Evolutionary conservation across 805 yeast species (phyloP), one percentile per base, ranked within the genome.

Genomic region (Teunomyces panamensis): DNA sequence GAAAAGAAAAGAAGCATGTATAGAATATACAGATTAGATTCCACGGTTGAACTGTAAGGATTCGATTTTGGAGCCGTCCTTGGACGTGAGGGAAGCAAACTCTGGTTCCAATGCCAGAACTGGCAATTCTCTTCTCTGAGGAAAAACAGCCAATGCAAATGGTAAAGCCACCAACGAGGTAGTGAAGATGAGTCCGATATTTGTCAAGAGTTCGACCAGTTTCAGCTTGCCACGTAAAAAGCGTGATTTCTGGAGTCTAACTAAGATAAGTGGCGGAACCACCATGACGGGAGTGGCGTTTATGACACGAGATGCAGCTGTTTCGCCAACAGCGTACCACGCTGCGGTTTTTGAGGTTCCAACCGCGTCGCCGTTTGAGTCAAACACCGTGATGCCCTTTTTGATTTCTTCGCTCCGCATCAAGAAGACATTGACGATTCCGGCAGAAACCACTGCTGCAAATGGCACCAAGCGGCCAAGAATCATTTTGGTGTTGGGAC

Each of bases 201-300:
- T 94, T n/a, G 83, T 84, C 11, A 75, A 60, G 5, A 87, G 85
- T 59, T 86, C 89, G 3, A 80, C 69, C 14, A 82, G 74, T 49
- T 80, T 67, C 6, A 91, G 78, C 62, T 82, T 87, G 30, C 87
- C 86, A 59, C 79, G 83, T 53, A 91, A 74, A 13, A 84, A 61
- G 1, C 84, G 56, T 7, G 69, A 76, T 54, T 78, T 79, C 69
- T 94, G 97, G 54, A 94, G 73, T 63, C 76, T 80, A 41, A 90
- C 89, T 37, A 94, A 76, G 26, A 89, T 61, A 58, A 94, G 76
- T 2, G 99, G 97, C 1, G 99, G 99, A 5, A 94, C 66, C 16
- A 88, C 99, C 99, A 94, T 94, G 58, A 94, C 80, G 14, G 99
- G 99, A 0, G 99, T 87, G 13, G 98, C 97, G 59, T 90, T 94